Evolutionary conservation across 2,329 filamentous ascomycete species (phyloP), one percentile per base, ranked within the genome.

Genomic region (Zasmidium angulare): DNA sequence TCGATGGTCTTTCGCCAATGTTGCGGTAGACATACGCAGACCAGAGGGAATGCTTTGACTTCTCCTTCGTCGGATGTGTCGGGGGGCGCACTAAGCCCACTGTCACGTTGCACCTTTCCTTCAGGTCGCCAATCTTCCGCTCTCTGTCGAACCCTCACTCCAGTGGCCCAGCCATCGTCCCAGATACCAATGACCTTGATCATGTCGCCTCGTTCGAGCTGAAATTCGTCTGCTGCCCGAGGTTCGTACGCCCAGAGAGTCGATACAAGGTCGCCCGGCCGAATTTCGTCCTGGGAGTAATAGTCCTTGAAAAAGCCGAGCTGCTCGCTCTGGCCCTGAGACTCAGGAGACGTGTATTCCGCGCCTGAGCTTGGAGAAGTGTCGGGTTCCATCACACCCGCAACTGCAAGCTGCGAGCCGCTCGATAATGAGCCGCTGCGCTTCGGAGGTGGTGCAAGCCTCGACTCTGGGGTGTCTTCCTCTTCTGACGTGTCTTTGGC

Each of bases 141-240:
- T 56, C 86, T 84, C 69, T 96, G 90, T 55, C 88, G 83, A 57
- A 96, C 79, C 72, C 96, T 83, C 56, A 97, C 84, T 69, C 95
- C 95, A 1, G 95, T 99, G 11, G 95, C 95, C 95, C 95, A 99
- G 50, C 95, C 95, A 74, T 99, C 95, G 71, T 99, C 95, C 95
- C 95, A 99, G 66, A 99, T 99, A 63, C 95, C 95, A 29, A 98
- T 89, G 14, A 99, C 88, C 78, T 97, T 98, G 71, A 99, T 84
- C 93, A 99, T 97, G 72, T 99, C 95, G 55, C 95, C 95, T 59
- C 95, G 87, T 70, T 98, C 95, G 40, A 99, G 81, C 43, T 91
- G 83, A 71, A 98, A 98, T 72, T 99, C 95, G 70, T 99, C 95
- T 26, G 87, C 86, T 3, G 95, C 95, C 31, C 95, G 89, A 31